Conservation (phyloP, 2,329 filamentous ascomycete genomes). For the Leptographium lundbergii region DNA sequence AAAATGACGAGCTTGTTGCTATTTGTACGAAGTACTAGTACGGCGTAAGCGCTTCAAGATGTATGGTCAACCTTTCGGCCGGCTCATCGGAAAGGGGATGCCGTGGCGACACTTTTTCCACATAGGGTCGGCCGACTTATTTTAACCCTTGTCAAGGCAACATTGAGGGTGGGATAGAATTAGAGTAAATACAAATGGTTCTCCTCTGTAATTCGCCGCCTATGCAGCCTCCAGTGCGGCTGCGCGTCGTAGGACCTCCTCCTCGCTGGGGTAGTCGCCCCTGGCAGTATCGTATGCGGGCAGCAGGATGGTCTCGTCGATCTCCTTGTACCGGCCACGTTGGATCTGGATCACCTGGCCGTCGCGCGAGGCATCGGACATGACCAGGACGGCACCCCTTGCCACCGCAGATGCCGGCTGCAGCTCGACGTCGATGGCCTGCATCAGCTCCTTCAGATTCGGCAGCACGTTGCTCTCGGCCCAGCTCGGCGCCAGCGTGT, state of each 20-base stretch:
- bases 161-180: too few species aligned
- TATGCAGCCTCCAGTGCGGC: background rate
- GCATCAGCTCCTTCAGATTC: background rate
- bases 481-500: constrained; percentile 1
- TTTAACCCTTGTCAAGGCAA: too few species aligned
- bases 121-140: too few species aligned
- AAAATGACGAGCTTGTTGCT: too few species aligned
- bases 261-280: constrained; percentile 1
- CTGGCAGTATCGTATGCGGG: background rate
- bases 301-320: background rate
- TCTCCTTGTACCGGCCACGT: background rate
- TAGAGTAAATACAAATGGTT: too few species aligned
- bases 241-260: background rate
- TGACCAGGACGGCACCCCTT: background rate
- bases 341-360: constrained; percentile 1
- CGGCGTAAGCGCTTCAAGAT: too few species aligned
- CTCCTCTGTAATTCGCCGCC: too few species aligned
- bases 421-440: background rate
- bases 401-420: background rate
- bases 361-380: background rate
- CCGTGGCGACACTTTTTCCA: too few species aligned
- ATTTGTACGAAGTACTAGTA: too few species aligned
- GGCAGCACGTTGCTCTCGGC: constrained; percentile 1
- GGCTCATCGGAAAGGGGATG: too few species aligned
- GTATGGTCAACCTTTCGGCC: too few species aligned